Evolutionary conservation across 1,284 basidiomycete species (phyloP), one percentile per base, ranked within the genome.

Genomic region (Schizophyllum amplum): DNA sequence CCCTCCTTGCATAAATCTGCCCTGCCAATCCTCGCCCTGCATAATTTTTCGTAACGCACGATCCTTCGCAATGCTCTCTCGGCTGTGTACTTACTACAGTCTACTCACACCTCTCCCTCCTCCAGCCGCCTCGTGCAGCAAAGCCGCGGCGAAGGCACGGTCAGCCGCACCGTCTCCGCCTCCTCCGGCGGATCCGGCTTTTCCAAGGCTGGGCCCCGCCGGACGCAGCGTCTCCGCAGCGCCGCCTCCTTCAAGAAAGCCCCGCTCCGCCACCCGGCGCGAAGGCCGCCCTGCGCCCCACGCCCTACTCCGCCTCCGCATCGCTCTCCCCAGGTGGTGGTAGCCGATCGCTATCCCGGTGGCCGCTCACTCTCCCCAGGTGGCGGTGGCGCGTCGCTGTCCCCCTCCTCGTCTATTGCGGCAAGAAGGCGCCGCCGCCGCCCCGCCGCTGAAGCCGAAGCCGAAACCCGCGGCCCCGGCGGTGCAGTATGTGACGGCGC

Each of bases 401-500:
- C 69, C 24, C 67, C 73, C 6, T 66, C 73, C 47, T 70, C 65
- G 9, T 75, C 78, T 0, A 78, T 80, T 3, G 76, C 79, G 47
- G 5, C 22, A 97, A 94, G 71, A 82, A 87, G 57, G 83, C 90
- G 0, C 91, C 93, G 0, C 93, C 94, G 1, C 94, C 95, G 0
- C 94, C 94, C 93, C 94, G 0, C 92, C 94, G 1, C 80, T 94
- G 52, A 88, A 93, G 69, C 82, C 90, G 6, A 94, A 94, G 69
- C 87, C 89, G 0, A 84, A 84, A 62, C 71, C 78, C 4, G 80
- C 75, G 49, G 47, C 47, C 5, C 76, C 75, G 0, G 73, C 78
- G 52, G 74, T 77, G 51, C 81, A 86, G 67, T 94, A 93, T 66
- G 95, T 96, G 27, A 88, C 93, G 3, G 96, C 97, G 24, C 71